A percentile compares a stretch with the other conserved stretches of the same genome.
Conservation (phyloP, 345 rosid species). For the Gossypium sturtianum region DNA sequence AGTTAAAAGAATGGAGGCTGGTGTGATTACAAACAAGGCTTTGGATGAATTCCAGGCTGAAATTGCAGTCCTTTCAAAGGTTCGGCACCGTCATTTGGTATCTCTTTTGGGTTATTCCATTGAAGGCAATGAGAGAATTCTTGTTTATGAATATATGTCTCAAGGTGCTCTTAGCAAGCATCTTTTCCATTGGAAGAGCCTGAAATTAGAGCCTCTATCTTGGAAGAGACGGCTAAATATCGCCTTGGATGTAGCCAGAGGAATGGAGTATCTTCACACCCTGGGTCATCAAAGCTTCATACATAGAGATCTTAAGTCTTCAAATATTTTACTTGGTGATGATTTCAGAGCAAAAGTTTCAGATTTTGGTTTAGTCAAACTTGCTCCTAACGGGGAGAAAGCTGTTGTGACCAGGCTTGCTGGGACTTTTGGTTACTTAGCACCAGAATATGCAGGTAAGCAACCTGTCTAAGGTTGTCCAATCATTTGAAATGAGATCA, state of each 20-base stretch:
- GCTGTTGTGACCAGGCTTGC: constrained; percentile 70
- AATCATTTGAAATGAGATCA: constrained; percentile 5
- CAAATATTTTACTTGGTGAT: constrained; percentile 67
- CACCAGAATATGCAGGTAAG: constrained; percentile 82
- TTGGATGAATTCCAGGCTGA: constrained; percentile 64
- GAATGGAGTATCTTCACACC: constrained; percentile 71
- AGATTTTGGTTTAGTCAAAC: constrained; percentile 73
- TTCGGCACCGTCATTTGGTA: constrained; percentile 68
- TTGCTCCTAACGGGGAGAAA: constrained; percentile 65
- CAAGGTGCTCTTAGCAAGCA: constrained; percentile 75
- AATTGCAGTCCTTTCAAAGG: constrained; percentile 74
- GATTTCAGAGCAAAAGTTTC: constrained; percentile 69
- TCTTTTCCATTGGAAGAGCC: constrained; percentile 68
- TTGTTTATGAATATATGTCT: constrained; percentile 80
- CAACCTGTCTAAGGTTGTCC: constrained; percentile 6
- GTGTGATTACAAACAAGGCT: constrained; percentile 53
- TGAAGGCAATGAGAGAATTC: constrained; percentile 61
- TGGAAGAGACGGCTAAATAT: constrained; percentile 64
- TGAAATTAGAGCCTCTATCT: constrained; percentile 59
- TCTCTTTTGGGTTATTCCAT: constrained; percentile 63
- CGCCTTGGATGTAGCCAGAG: constrained; percentile 76
- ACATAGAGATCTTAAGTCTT: constrained; percentile 73
- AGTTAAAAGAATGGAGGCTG: constrained; percentile 77
- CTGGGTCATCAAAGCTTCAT: constrained; percentile 68
- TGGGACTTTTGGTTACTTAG: constrained; percentile 76